phyloP scores from a whole-genome alignment of 208 protist genomes.

The Trypanosomatidae sp. region DNA sequence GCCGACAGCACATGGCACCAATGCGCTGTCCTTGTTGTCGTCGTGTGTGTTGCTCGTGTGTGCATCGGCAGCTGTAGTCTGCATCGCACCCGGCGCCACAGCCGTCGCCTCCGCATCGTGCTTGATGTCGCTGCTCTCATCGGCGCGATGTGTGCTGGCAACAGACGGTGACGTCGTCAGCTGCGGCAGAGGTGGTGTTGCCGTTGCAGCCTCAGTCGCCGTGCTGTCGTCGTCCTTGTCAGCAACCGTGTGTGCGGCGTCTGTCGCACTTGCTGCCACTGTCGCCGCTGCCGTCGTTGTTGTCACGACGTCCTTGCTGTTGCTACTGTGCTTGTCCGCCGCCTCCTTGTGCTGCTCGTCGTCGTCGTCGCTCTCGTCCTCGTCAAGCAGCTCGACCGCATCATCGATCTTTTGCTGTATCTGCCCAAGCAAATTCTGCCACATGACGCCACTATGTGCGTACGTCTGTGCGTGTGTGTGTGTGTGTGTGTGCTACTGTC shows the following conservation, averaged over 20 bases:
- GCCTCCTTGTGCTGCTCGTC: constrained; percentile 2
- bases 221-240: not conserved
- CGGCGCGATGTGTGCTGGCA: too few relatives aligned
- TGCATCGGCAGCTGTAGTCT: too few relatives aligned
- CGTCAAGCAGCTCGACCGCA: constrained; percentile 21
- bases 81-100: too few relatives aligned
- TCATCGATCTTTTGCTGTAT: constrained; percentile 59
- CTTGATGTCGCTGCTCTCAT: too few relatives aligned
- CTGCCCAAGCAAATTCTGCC: constrained; percentile 40
- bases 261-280: not conserved
- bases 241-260: not conserved
- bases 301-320: not conserved
- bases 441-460: too few relatives aligned
- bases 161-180: too few relatives aligned
- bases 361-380: constrained; percentile 19
- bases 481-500: too few relatives aligned
- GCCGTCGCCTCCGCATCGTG: too few relatives aligned
- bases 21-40: too few relatives aligned
- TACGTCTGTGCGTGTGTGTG: too few relatives aligned
- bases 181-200: constrained; percentile 44
- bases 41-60: too few relatives aligned
- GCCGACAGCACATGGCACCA: too few relatives aligned
- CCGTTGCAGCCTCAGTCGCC: constrained; percentile 1
- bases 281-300: not conserved
- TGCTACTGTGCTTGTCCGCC: not conserved